These are phyloP conservation scores for Diutina pseudorugosa DNA, from an alignment of 1,139 yeast species.

Conservation along the genomic window DNA sequence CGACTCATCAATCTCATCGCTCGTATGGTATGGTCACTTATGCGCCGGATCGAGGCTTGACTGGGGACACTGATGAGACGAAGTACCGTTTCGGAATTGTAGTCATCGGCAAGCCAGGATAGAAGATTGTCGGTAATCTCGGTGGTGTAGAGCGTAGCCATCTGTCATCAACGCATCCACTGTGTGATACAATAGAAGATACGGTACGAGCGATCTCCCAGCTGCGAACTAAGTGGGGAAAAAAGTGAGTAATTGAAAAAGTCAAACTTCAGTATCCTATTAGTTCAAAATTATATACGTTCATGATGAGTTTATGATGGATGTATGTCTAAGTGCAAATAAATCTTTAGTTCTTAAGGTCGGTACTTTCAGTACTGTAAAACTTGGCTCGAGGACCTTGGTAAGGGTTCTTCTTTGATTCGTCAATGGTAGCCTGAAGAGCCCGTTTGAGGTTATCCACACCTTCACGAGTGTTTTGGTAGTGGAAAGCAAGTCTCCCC, in stretches of 20 bases:
- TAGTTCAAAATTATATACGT: too few relatives aligned
- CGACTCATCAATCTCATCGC: background rate
- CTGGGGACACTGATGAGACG: background rate
- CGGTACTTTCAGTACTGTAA: background rate
- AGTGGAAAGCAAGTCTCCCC: conserved; percentile 27
- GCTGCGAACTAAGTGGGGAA: too few relatives aligned
- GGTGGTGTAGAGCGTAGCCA: background rate
- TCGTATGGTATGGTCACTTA: background rate
- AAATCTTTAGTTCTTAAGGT: too few relatives aligned
- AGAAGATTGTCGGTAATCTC: background rate
- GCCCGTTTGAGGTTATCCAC: conserved; percentile 19
- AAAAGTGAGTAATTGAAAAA: too few relatives aligned
- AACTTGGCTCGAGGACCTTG: conserved; percentile 6
- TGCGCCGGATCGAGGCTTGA: background rate
- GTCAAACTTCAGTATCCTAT: too few relatives aligned
- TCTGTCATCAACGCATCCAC: background rate
- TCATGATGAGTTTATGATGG: too few relatives aligned
- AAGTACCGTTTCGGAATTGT: conserved; percentile 17
- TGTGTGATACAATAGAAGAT: too few relatives aligned
- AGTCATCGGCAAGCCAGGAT: conserved; percentile 19
- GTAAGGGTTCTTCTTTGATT: conserved; percentile 19
- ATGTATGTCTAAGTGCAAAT: too few relatives aligned
- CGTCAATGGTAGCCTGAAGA: conserved; percentile 18
- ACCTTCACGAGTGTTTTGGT: conserved; percentile 24
- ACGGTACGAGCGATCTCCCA: too few relatives aligned